These are phyloP conservation scores for Bruguiera gymnorhiza DNA, from an alignment of 345 rosid genomes.

Conservation along the genomic window DNA sequence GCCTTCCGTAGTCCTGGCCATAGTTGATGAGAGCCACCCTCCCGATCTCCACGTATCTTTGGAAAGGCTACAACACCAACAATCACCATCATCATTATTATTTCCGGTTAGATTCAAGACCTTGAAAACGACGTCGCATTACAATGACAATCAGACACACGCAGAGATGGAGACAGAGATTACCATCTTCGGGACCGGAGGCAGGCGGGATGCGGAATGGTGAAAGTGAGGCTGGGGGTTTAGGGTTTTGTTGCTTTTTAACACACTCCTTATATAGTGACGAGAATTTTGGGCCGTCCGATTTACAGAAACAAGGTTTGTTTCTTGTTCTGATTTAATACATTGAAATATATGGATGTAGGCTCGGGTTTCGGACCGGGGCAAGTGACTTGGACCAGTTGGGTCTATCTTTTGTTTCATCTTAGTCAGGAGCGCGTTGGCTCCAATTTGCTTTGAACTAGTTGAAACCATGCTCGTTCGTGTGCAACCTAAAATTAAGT, in stretches of 20 bases:
- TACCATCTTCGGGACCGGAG: slow-evolving; percentile 33
- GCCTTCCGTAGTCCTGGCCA: slow-evolving; percentile 77
- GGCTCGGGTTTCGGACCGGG: no score
- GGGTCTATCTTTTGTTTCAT: no score
- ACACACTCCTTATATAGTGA: neutral
- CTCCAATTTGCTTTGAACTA: no score
- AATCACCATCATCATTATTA: slow-evolving; percentile 1
- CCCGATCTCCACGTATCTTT: slow-evolving; percentile 91
- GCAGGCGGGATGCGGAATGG: neutral
- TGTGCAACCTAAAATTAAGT: no score
- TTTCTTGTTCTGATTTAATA: neutral
- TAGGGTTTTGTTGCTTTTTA: slow-evolving; percentile 23
- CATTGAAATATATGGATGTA: no score
- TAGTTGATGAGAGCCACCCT: slow-evolving; percentile 85
- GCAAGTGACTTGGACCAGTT: no score
- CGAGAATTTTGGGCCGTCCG: slow-evolving; percentile 16
- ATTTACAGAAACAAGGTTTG: slow-evolving; percentile 18
- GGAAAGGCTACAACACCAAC: slow-evolving; percentile 50
- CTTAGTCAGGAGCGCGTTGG: no score
- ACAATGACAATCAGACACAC: neutral
- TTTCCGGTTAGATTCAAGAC: neutral
- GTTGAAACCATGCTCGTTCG: no score
- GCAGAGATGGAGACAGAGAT: neutral
- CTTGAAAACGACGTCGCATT: neutral
- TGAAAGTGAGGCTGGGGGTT: neutral